These are phyloP conservation scores for Tetradesmus obliquus DNA, from an alignment of 139 green algal genomes.

Conservation along the genomic window DNA sequence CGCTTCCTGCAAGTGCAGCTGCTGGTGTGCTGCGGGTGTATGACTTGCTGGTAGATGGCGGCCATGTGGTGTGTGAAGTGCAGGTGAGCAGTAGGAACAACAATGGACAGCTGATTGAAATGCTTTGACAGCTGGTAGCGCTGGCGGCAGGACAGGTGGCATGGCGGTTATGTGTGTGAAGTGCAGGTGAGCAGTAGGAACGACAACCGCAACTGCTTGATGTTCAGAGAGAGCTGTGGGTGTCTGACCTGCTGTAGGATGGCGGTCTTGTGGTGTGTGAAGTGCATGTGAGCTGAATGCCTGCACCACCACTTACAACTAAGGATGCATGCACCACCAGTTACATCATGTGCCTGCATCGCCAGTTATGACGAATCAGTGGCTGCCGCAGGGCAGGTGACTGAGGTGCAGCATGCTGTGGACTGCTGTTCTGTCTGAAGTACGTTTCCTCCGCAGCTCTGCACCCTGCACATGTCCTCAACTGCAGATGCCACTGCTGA, in stretches of 20 bases:
- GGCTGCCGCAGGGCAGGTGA: too few species aligned
- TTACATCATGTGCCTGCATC: too few species aligned
- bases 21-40: slow-evolving; percentile 70
- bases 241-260: too few species aligned
- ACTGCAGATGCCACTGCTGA: too few species aligned
- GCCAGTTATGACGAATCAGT: too few species aligned
- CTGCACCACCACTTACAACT: too few species aligned
- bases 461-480: too few species aligned
- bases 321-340: too few species aligned
- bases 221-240: background rate
- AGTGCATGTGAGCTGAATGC: slow-evolving; percentile 38
- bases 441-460: too few species aligned
- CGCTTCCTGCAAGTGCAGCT: slow-evolving; percentile 65
- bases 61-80: slow-evolving; percentile 78
- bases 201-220: background rate
- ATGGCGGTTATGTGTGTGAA: slow-evolving; percentile 72
- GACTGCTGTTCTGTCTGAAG: too few species aligned
- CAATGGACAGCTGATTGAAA: background rate
- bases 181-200: slow-evolving; percentile 37
- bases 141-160: too few species aligned
- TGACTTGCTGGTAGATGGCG: slow-evolving; percentile 64
- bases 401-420: too few species aligned
- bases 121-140: background rate
- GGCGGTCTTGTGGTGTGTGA: slow-evolving; percentile 71
- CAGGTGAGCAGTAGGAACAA: background rate